phyloP scores from a whole-genome alignment of 805 yeast species.

The Candida corydali region DNA sequence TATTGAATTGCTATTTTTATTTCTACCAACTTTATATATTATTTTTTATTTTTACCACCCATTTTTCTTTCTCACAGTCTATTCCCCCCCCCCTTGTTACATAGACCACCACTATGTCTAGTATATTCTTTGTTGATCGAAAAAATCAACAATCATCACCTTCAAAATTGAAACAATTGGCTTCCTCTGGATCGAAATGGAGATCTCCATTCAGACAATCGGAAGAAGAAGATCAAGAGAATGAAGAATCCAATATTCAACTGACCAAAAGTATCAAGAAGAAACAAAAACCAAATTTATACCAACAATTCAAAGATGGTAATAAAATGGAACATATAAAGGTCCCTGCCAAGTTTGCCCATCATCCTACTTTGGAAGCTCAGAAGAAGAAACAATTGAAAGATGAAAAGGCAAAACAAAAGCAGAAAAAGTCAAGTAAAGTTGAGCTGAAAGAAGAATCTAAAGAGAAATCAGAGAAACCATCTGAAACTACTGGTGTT shows the following conservation, averaged over 20 bases:
- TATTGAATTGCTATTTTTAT: too few relatives aligned
- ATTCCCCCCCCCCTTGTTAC: too few relatives aligned
- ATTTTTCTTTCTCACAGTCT: too few relatives aligned
- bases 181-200: conserved; percentile 32
- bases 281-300: conserved; percentile 20
- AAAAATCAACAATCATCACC: conserved; percentile 1
- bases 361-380: conserved; percentile 37
- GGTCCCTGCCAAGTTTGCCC: conserved; percentile 38
- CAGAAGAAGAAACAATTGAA: conserved; percentile 22
- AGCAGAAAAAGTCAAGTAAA: conserved; percentile 9
- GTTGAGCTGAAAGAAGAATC: conserved; percentile 16
- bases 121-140: not conserved
- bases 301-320: conserved; percentile 30
- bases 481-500: conserved; percentile 8
- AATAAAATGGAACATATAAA: conserved; percentile 29
- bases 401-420: conserved; percentile 49
- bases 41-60: too few relatives aligned
- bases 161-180: conserved; percentile 20
- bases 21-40: too few relatives aligned
- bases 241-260: conserved; percentile 10
- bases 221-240: not conserved
- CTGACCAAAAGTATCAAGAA: conserved; percentile 13
- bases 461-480: conserved; percentile 11
- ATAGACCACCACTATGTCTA: conserved; percentile 3
- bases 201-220: conserved; percentile 38